Evolutionary conservation across 2,329 filamentous ascomycete species (phyloP), one percentile per base, ranked within the genome.

Genomic region (Aspergillus novoparasiticus): DNA sequence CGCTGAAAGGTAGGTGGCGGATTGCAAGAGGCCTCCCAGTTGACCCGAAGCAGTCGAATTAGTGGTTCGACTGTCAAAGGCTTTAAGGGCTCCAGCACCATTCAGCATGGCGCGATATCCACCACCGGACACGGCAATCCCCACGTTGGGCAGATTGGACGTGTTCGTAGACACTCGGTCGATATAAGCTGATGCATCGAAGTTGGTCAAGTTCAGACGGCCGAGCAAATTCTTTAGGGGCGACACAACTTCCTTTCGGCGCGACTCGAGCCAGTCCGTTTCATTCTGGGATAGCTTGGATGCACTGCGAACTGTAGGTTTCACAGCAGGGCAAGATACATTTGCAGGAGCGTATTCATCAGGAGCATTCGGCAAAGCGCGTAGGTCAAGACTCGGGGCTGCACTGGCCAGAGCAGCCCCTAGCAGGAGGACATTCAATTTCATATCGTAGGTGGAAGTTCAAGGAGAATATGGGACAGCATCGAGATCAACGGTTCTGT

Each of bases 21-120:
- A 85, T 81, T 97, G 93, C 64, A 97, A 81, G 68, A 97, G 79
- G 12, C 93, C 93, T 62, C 93, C 91, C 39, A 97, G 82, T 60
- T 93, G 90, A 4, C 91, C 91, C 8, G 79, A 73, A 3, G 73
- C 79, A 0, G 87, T 90, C 1, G 88, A 82, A 64, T 87, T 86
- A 0, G 82, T 75, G 0, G 90, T 93, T 28, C 93, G 86, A 69
- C 79, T 86, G 75, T 97, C 93, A 68, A 93, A 94, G 1, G 93
- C 93, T 50, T 91, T 87, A 26, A 96, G 72, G 39, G 90, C 90
- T 67, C 93, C 93, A 21, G 90, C 93, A 54, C 92, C 93, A 73
- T 91, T 94, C 81, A 94, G 82, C 81, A 96, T 83, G 21, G 93
- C 93, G 66, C 93, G 85, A 76, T 95, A 96, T 45, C 93, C 93